Evolutionary conservation across 257 asterid genomes (phyloP), one percentile per base, ranked within the genome.

Genomic region (Haberlea rhodopensis): DNA sequence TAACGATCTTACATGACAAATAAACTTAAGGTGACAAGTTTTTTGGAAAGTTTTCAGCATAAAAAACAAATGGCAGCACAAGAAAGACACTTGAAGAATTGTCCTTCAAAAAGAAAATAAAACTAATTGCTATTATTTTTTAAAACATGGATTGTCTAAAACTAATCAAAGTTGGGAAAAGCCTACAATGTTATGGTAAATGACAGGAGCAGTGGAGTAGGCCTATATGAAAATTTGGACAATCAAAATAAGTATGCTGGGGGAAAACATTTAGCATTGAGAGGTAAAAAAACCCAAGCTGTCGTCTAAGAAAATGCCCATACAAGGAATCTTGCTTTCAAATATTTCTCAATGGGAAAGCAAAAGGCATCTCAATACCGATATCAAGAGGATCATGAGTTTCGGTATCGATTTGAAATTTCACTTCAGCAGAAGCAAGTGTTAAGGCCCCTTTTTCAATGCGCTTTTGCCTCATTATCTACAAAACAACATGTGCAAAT

Each of bases 401-500:
- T 83, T 89, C 98, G 31, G 99, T 92, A 66, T 92, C 99, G 66
- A 89, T 92, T 71, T 89, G 89, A 78, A 92, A 92, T 76, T 92
- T 92, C 70, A 92, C 99, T 85, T 92, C 99, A 65, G 99, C 99
- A 10, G 99, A 92, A 67, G 99, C 99, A 81, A 92, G 96, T 63
- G 99, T 92, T 67, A 92, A 77, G 56, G 99, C 99, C 66, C 99
- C 99, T 79, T 91, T 85, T 3, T 87, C 98, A 74, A 92, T 85
- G 66, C 99, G 96, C 65, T 82, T 87, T 79, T 84, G 96, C 91
- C 99, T 87, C 99, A 92, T 89, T 67, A 87, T 78, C 99, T 92
- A 79, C 80, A 76, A 71, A 46, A 22, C 70, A 65, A 66, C 73
- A 73, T 22, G 53, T 51, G 53, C 56, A 57, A 55, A 34, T n/a